Evolutionary conservation across 805 yeast species (phyloP), one percentile per base, ranked within the genome.

Genomic region (Wickerhamomyces queroliae): DNA sequence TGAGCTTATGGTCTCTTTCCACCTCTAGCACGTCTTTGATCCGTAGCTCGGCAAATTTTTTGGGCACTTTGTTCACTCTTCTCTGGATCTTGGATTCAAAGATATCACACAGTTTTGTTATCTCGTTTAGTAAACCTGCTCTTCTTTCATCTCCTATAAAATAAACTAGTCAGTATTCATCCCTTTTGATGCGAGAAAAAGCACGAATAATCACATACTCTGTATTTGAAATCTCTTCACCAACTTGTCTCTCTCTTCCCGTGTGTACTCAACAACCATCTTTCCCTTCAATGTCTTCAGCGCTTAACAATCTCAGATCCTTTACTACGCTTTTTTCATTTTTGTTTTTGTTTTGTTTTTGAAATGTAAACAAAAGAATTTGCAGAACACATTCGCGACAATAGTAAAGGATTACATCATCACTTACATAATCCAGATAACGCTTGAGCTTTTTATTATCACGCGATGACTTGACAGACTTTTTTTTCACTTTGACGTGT

Each of bases 1-100:
- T 49, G 24, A 53, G 34, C 41, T 51, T 49, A 32, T 53, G 57
- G n/a, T 55, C 59, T 36, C 56, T 41, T 29, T 55, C 59, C 0
- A 55, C 49, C 0, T 46, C 35, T 4, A 55, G 36, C 1, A 55
- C 52, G 36, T 55, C 57, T 22, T 45, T 43, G 23, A 55, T 49
- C 28, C 37, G 33, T 9, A 55, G 35, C 11, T 33, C 37, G 2
- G 48, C 34, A 21, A 55, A 53, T 39, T 46, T 52, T 43, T 53
- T 53, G 6, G 59, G 59, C 5, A 55, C 57, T 20, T 45, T 29
- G 3, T 44, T 44, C 4, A 42, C 15, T 5, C 52, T 34, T 26
- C 59, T 36, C 2, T 42, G 38, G 3, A 53, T 45, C 42, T 45
- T 53, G 9, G 56, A 46, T 23, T 49, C 50, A 12, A 52, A 46